These are phyloP conservation scores for Lodderomyces metapsilosis DNA, from an alignment of 1,139 yeast genomes.

Conservation along the genomic window DNA sequence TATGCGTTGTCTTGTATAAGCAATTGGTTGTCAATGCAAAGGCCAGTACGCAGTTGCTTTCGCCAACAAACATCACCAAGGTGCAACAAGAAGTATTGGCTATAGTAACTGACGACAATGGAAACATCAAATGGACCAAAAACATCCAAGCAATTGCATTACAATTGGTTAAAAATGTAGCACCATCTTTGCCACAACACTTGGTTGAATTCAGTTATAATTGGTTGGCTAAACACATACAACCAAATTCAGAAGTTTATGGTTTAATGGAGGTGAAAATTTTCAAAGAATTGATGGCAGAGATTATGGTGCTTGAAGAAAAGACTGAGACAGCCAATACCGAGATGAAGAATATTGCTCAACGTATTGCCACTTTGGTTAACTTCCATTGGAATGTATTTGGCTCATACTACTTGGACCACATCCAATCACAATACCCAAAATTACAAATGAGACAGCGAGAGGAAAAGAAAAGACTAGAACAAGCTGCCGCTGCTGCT, in stretches of 20 bases:
- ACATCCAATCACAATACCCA: conserved; percentile 14
- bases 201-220: conserved; percentile 66
- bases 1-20: conserved; percentile 70
- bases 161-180: conserved; percentile 57
- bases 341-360: conserved; percentile 50
- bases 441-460: conserved; percentile 12
- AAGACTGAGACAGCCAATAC: conserved; percentile 14
- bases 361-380: conserved; percentile 54
- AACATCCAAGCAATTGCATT: conserved; percentile 72
- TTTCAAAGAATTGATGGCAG: conserved; percentile 48
- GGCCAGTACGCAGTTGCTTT: conserved; percentile 18
- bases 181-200: conserved; percentile 28
- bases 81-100: conserved; percentile 65
- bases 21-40: conserved; percentile 51
- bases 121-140: conserved; percentile 88
- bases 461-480: conserved; percentile 2
- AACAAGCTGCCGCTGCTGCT: neutral
- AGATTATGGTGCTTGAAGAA: conserved; percentile 21
- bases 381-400: conserved; percentile 79
- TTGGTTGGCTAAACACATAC: conserved; percentile 85
- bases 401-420: conserved; percentile 46
- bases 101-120: conserved; percentile 81
- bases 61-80: conserved; percentile 29
- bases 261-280: conserved; percentile 71
- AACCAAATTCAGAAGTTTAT: conserved; percentile 78